These are phyloP conservation scores for Torulaspora indica DNA, from an alignment of 805 yeast genomes.

Conservation along the genomic window DNA sequence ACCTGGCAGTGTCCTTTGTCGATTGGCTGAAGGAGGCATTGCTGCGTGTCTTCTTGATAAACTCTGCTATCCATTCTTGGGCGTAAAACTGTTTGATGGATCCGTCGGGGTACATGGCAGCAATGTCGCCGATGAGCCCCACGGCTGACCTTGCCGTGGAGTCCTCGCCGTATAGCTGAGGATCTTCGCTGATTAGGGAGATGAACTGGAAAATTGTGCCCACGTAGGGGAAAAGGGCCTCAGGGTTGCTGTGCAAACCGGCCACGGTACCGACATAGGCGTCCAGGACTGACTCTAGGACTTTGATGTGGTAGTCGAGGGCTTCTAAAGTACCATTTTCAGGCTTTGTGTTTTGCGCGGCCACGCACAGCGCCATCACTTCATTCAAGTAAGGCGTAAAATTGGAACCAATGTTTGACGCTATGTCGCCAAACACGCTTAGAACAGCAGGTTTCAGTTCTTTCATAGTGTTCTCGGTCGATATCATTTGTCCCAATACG, in stretches of 20 bases:
- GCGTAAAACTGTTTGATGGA: slow-evolving; percentile 60
- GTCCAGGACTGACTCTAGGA: slow-evolving; percentile 87
- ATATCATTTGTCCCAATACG: slow-evolving; percentile 68
- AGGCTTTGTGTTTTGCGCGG: slow-evolving; percentile 57
- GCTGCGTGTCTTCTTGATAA: slow-evolving; percentile 67
- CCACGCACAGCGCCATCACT: slow-evolving; percentile 72
- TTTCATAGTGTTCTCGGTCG: slow-evolving; percentile 61
- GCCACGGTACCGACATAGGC: slow-evolving; percentile 94
- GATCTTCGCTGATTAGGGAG: slow-evolving; percentile 53
- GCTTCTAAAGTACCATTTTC: slow-evolving; percentile 70
- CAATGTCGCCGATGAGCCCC: slow-evolving; percentile 90
- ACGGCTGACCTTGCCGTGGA: slow-evolving; percentile 75
- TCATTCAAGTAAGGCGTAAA: slow-evolving; percentile 73
- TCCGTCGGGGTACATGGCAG: slow-evolving; percentile 78
- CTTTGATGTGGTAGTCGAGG: slow-evolving; percentile 63
- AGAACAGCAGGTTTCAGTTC: slow-evolving; percentile 83
- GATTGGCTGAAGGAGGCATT: slow-evolving; percentile 55
- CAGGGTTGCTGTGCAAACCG: slow-evolving; percentile 71
- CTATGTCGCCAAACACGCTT: slow-evolving; percentile 94
- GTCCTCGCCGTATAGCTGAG: slow-evolving; percentile 57
- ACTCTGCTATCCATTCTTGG: slow-evolving; percentile 74
- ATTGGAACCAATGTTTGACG: slow-evolving; percentile 74
- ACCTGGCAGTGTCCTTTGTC: slow-evolving; percentile 89
- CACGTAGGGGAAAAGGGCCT: slow-evolving; percentile 58
- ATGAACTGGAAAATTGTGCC: slow-evolving; percentile 69